Evolutionary conservation across 441 rosid genomes (phyloP).

Genomic region (Daphne laureola): DNA sequence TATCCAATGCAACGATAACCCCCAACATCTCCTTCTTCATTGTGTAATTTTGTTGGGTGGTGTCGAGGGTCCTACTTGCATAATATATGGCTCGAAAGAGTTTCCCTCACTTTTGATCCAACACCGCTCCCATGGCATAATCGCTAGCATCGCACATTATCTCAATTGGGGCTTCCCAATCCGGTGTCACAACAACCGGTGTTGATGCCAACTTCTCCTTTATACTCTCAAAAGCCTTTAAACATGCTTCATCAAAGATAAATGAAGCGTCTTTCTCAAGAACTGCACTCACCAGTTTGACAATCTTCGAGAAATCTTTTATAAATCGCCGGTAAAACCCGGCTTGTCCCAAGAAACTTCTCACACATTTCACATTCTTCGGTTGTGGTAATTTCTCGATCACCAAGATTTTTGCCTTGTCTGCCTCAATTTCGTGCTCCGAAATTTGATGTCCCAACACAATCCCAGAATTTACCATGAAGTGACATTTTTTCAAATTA

Average conservation of each 20-base stretch:
- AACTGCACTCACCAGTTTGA: no score
- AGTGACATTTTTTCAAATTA: not conserved
- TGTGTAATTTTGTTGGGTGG: not conserved
- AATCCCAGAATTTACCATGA: not conserved
- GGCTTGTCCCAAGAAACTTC: not conserved
- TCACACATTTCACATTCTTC: no score
- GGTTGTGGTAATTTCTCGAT: no score
- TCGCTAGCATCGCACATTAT: no score
- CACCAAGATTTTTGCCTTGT: not conserved
- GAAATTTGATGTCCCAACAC: not conserved
- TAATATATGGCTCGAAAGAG: not conserved
- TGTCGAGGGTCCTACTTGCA: not conserved
- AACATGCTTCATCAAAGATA: no score
- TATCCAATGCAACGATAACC: not conserved
- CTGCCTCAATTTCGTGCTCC: not conserved
- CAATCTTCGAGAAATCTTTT: no score
- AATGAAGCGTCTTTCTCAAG: no score
- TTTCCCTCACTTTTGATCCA: not conserved
- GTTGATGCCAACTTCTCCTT: no score
- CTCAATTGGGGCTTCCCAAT: no score
- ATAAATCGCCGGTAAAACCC: no score
- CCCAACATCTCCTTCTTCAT: not conserved
- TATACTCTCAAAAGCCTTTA: no score
- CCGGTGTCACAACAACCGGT: no score
- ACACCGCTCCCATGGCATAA: not conserved